Evolutionary conservation across 1,284 basidiomycete species (phyloP).

Genomic region (Pseudozyma hubeiensis): DNA sequence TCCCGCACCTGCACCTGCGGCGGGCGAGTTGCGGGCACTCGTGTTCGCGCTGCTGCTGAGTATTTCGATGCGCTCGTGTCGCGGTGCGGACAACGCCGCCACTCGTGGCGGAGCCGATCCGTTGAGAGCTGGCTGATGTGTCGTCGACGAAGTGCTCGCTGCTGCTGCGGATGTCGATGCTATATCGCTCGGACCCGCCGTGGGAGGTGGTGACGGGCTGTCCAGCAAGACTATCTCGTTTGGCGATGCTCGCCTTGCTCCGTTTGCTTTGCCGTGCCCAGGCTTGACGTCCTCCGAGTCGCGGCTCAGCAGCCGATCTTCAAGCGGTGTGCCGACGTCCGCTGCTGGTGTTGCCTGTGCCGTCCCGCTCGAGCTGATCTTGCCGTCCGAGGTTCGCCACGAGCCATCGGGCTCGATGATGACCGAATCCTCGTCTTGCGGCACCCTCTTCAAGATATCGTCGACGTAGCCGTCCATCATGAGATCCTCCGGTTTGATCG

Average conservation of each 20-base stretch:
- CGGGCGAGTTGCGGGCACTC: slow-evolving; percentile 28
- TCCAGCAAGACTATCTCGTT: slow-evolving; percentile 41
- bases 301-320: slow-evolving; percentile 8
- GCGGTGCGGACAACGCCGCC: slow-evolving; percentile 5
- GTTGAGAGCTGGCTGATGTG: slow-evolving; percentile 2
- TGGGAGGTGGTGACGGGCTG: slow-evolving; percentile 34
- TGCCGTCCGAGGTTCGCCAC: slow-evolving; percentile 92
- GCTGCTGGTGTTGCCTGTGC: slow-evolving; percentile 22
- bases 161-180: slow-evolving; percentile 7
- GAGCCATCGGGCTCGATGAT: slow-evolving; percentile 91
- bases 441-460: slow-evolving; percentile 80
- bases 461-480: slow-evolving; percentile 88
- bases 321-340: slow-evolving; percentile 4
- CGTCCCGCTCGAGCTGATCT: slow-evolving; percentile 70
- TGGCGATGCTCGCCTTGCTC: slow-evolving; percentile 7
- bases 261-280: slow-evolving; percentile 6
- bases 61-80: slow-evolving; percentile 30
- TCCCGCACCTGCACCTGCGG: slow-evolving; percentile 1
- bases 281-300: slow-evolving; percentile 32
- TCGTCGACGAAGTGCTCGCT: not conserved
- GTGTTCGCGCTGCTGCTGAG: slow-evolving; percentile 32
- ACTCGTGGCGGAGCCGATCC: not conserved
- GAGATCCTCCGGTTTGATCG: slow-evolving; percentile 81
- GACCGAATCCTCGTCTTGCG: slow-evolving; percentile 87
- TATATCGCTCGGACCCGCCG: not conserved